Base-by-base conservation (phyloP, 106 monocot genomes). In the Dendrobium chrysotoxum region DNA sequence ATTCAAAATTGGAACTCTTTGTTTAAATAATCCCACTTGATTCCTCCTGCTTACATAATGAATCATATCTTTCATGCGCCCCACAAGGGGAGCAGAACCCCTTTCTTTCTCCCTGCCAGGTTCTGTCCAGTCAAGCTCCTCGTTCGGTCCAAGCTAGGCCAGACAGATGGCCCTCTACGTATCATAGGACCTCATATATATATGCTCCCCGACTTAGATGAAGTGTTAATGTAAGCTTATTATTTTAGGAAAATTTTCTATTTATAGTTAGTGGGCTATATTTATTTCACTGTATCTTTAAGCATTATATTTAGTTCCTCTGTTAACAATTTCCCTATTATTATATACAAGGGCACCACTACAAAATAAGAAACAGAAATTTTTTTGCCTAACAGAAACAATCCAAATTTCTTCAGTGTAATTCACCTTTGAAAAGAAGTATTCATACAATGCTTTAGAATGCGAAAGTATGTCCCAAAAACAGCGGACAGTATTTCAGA, bases 381-480 rank as follows among this genome's bases (percentile, higher is more conserved):
- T 50, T 50, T 13, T 50, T 50, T 50, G 13, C 50, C 21, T 7
- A 61, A 61, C 61, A 70, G 70, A 70, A 70, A 28, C 28, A 70
- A 70, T 13, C 15, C 31, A 15, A 28, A 70, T 74, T 74, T 72
- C 18, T 8, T 26, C 74, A 41, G 13, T 13, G 13, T 76, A 28
- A 73, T 79, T 50, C 10, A 93, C 92, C 88, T 87, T 45, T 82
- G 57, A 25, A 72, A 11, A 81, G 81, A 83, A 84, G 88, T 66
- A 78, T 81, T 80, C 76, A 93, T 83, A 16, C 80, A 83, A 30
- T 86, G 89, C 82, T 93, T 99, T 66, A 99, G 83, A 87, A 99
- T 82, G 13, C 95, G 99, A 42, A 99, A 95, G 57, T 95, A 99
- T 53, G 90, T 95, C 80, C 91, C 87, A 87, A 99, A 99, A 80